Percentiles rank a stretch among this genome's conserved stretches.
phyloP scores from a whole-genome alignment of 192 early-diverging fungal genomes.

The Geranomyces variabilis region DNA sequence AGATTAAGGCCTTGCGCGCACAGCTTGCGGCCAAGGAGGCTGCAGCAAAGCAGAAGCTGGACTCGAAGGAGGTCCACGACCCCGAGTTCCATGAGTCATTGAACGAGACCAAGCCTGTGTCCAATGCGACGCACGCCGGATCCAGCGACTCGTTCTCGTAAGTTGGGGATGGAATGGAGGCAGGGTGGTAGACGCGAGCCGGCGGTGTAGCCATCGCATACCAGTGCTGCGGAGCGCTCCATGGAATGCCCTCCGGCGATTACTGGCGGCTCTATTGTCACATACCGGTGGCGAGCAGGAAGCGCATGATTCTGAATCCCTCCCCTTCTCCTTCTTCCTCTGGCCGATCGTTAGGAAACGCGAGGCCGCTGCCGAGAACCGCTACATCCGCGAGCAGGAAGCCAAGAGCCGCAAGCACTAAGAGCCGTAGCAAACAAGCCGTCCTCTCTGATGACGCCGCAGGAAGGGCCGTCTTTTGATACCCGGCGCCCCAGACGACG shows the following conservation, averaged over 20 bases:
- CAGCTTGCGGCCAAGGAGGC: constrained; percentile 26
- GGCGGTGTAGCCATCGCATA: too few species aligned
- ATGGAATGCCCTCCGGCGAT: too few species aligned
- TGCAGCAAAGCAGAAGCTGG: constrained; percentile 29
- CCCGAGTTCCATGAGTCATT: constrained; percentile 29
- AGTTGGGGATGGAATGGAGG: neutral
- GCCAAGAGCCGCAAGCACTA: constrained; percentile 1
- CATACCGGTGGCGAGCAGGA: too few species aligned
- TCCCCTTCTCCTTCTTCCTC: too few species aligned
- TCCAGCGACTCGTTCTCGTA: constrained; percentile 26
- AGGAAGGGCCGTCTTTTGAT: too few species aligned
- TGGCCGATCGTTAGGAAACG: constrained; percentile 16
- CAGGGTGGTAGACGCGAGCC: neutral
- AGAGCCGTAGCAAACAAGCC: neutral
- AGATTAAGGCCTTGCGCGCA: constrained; percentile 25
- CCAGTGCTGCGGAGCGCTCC: too few species aligned
- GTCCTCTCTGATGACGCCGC: too few species aligned
- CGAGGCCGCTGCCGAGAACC: constrained; percentile 30
- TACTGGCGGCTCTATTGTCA: too few species aligned
- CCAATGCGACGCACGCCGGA: neutral
- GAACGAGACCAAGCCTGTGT: neutral
- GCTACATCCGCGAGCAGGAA: constrained; percentile 36
- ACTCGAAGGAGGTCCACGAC: constrained; percentile 15
- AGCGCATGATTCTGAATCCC: neutral
- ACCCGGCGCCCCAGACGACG: too few species aligned